Evolutionary conservation across 768 basidiomycete genomes (phyloP), one percentile per base, ranked within the genome.

Genomic region (Trametes cubensis): DNA sequence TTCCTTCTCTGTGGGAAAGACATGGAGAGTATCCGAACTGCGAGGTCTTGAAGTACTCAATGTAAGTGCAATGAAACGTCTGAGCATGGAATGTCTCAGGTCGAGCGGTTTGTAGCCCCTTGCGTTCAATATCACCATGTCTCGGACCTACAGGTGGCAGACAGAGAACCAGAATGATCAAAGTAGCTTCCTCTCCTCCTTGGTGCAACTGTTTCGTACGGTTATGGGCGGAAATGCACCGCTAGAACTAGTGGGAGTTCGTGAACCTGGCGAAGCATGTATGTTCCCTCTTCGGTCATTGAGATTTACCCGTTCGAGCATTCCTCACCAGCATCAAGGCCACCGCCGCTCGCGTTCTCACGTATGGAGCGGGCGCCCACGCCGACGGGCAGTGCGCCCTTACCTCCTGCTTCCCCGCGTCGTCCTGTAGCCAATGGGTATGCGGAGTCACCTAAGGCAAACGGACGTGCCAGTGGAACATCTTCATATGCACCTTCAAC

Each of bases 1-100:
- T 38, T 84, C 93, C 0, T 98, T 96, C 75, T 97, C 94, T 8
- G 93, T 98, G 50, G 97, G 97, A 6, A 99, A 99, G 79, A 94
- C 96, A 1, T 99, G 97, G 97, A 83, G 79, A 62, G 76, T 98
- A 51, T 73, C 85, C 44, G 95, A 98, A 74, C 80, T 98, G 67
- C 84, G 90, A 64, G 85, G 78, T 41, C 72, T 99, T 47, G 88
- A 95, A 66, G 88, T 96, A 49, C 61, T 83, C 39, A 83, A 81
- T 71, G 95, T 96, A 73, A 70, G 87, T 78, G 21, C 18, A 48
- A 53, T 25, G 42, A 39, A 52, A 38, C 41, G 67, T 44, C 54
- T 62, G 15, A 2, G 51, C 17, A 50, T 3, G 20, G 44, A 14
- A 2, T 34, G 23, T 30, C 18, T 63, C 25, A 41, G 30, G 20